A percentile compares a stretch with the other conserved stretches of the same genome.
These are phyloP conservation scores for Aspergillus taichungensis DNA, from an alignment of 495 filamentous ascomycete species.

Conservation along the genomic window DNA sequence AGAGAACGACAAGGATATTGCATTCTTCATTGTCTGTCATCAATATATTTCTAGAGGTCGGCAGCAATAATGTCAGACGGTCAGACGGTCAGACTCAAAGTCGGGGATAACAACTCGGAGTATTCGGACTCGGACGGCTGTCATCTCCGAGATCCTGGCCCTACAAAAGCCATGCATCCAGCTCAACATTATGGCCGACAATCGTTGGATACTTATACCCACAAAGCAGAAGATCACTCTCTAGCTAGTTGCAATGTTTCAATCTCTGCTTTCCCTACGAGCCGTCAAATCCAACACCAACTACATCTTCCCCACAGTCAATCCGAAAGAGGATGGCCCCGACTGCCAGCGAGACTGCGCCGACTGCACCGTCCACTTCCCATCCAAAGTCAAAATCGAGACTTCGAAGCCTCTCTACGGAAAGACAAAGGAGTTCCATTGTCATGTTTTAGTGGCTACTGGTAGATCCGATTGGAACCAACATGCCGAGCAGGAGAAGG, in stretches of 20 bases:
- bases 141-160: too few relatives aligned
- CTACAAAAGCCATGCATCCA: too few relatives aligned
- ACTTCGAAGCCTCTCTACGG: constrained; percentile 70
- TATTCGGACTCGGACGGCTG: too few relatives aligned
- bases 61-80: too few relatives aligned
- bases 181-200: too few relatives aligned
- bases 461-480: constrained; percentile 88
- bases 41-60: too few relatives aligned
- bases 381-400: constrained; percentile 65
- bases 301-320: constrained; percentile 46
- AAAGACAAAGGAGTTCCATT: constrained; percentile 71
- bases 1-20: too few relatives aligned
- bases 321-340: constrained; percentile 63
- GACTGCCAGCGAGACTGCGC: constrained; percentile 83
- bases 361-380: constrained; percentile 65
- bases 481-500: constrained; percentile 76
- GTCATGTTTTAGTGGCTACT: constrained; percentile 84
- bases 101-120: too few relatives aligned
- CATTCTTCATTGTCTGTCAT: too few relatives aligned
- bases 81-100: too few relatives aligned
- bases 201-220: too few relatives aligned
- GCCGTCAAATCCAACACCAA: constrained; percentile 13
- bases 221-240: too few relatives aligned
- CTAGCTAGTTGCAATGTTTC: constrained; percentile 22
- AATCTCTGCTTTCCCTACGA: constrained; percentile 26